Evolutionary conservation across 2,329 filamentous ascomycete genomes (phyloP), one percentile per base, ranked within the genome.

Genomic region (Exophiala phaeomuriformis): DNA sequence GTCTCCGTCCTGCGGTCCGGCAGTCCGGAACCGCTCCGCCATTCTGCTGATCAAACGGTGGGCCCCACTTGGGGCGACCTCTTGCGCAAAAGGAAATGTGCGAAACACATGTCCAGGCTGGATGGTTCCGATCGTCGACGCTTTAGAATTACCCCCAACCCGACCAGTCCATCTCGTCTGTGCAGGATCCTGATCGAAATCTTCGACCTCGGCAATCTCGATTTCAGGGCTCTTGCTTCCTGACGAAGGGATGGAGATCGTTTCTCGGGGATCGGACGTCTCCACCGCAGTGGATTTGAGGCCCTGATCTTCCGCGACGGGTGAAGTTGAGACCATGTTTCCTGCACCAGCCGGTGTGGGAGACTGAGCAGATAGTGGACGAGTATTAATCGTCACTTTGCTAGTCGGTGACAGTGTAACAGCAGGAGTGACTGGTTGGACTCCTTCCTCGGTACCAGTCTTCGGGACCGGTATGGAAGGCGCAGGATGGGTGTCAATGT

Each of bases 161-260:
- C 68, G 49, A 72, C 55, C 2, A 66, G 63, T 53, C 74, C 74
- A 77, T 56, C 64, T 72, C 5, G 72, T 72, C 19, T 68, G 67
- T 31, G 69, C 69, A 2, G 71, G 68, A 49, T 76, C 72, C 59
- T 75, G 58, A 45, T 74, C 71, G 61, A 74, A 72, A 52, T 77
- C 75, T 64, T 77, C 75, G 12, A 70, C 63, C 41, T 75, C 73
- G 5, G 73, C 72, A 10, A 76, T 72, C 62, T 77, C 74, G 32
- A 77, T 76, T 51, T 74, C 70, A 7, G 72, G 72, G 49, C 72
- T 75, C 41, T 68, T 67, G 19, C 68, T 65, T 8, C 73, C 68
- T 10, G 74, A 73, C 3, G 73, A 74, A 6, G 69, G 65, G 44
- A 74, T 65, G 5, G 72, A 72, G 46, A 73, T 70, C n/a, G 61